These are phyloP conservation scores for Boletus rufocinnamomeus DNA, from an alignment of 768 basidiomycete species.

Conservation along the genomic window DNA sequence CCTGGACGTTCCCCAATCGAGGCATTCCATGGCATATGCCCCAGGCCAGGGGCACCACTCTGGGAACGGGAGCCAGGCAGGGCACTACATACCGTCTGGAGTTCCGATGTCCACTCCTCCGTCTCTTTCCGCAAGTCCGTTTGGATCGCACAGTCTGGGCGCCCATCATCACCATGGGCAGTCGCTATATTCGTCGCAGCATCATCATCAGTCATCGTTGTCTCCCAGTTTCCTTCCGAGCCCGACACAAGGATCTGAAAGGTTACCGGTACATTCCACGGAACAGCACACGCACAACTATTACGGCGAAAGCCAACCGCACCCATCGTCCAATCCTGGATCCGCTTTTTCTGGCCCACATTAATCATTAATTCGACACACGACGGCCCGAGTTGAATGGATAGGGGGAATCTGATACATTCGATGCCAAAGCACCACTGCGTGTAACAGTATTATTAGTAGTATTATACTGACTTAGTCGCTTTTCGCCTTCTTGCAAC, in stretches of 20 bases:
- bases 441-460: slow-evolving; percentile 38
- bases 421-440: slow-evolving; percentile 24
- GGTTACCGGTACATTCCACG: slow-evolving; percentile 28
- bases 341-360: slow-evolving; percentile 34
- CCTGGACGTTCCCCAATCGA: slow-evolving; percentile 34
- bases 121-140: slow-evolving; percentile 45
- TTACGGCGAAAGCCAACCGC: slow-evolving; percentile 33
- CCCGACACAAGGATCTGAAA: slow-evolving; percentile 33
- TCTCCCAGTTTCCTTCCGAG: slow-evolving; percentile 34
- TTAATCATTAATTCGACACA: slow-evolving; percentile 27
- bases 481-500: slow-evolving; percentile 33
- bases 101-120: slow-evolving; percentile 57
- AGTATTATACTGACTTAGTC: slow-evolving; percentile 38
- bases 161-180: slow-evolving; percentile 31
- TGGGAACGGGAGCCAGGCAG: slow-evolving; percentile 33
- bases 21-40: slow-evolving; percentile 41
- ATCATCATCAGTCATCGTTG: slow-evolving; percentile 32
- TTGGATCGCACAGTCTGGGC: slow-evolving; percentile 29
- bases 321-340: slow-evolving; percentile 30
- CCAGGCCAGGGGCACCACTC: slow-evolving; percentile 46
- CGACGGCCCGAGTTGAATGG: slow-evolving; percentile 8
- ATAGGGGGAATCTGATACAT: slow-evolving; percentile 25
- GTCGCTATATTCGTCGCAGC: slow-evolving; percentile 35
- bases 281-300: slow-evolving; percentile 33
- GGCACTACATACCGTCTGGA: slow-evolving; percentile 36